Conservation (phyloP, 176 grass and related monocot genomes). For the Poa pratensis region DNA sequence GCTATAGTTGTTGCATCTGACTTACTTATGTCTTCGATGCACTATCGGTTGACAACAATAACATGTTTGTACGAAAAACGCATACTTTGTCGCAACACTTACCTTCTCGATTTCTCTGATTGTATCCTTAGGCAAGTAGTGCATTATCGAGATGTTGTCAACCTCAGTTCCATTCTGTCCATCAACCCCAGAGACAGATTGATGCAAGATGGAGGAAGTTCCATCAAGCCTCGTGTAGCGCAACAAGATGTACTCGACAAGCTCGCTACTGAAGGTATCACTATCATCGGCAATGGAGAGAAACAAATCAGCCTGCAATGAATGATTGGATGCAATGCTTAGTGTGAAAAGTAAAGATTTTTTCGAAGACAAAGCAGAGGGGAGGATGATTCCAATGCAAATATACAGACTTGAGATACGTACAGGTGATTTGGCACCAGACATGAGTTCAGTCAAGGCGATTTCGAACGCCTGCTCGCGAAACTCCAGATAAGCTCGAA, state of each 20-base stretch:
- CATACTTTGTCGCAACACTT: background rate
- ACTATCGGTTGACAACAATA: too few species aligned
- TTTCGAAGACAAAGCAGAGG: too few species aligned
- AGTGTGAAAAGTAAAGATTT: background rate
- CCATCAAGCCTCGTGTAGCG: background rate
- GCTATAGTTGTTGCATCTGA: too few species aligned
- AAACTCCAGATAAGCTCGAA: constrained; percentile 1
- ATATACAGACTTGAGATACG: background rate
- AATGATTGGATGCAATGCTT: background rate
- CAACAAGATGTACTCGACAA: background rate
- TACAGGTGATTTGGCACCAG: background rate
- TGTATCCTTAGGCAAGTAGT: background rate
- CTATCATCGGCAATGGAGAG: background rate
- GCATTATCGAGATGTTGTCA: background rate
- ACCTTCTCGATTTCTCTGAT: background rate
- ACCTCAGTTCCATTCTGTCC: background rate
- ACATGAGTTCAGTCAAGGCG: background rate
- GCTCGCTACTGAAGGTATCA: background rate
- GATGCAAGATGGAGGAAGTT: background rate
- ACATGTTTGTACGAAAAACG: background rate
- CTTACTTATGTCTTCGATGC: too few species aligned
- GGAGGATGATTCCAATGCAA: background rate
- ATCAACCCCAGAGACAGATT: background rate
- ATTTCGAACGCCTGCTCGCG: background rate
- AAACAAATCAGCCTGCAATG: background rate